Evolutionary conservation across 129 eudicot genomes (phyloP).

Genomic region (Mikania micrantha): DNA sequence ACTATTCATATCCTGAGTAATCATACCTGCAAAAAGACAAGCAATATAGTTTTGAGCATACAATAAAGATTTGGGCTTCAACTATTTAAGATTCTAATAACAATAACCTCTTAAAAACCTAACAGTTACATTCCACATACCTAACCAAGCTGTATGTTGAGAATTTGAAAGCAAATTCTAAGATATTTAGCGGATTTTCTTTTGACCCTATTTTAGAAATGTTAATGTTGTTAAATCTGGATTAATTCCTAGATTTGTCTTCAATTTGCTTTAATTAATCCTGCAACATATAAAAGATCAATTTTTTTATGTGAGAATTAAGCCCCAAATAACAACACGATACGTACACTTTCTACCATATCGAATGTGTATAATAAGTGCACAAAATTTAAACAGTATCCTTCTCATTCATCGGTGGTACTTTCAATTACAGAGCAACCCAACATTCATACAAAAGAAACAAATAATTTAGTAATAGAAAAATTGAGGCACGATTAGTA

Average conservation of each 20-base stretch:
- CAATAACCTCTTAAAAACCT: not conserved
- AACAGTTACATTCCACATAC: not conserved
- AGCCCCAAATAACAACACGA: not conserved
- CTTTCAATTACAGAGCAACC: not conserved
- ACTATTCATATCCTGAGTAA: conserved; percentile 78
- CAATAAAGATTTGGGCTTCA: not conserved
- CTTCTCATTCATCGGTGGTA: not conserved
- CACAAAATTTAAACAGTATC: not conserved
- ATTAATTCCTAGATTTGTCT: not conserved
- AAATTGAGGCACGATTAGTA: conserved; percentile 15
- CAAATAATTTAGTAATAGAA: not conserved
- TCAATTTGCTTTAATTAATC: not conserved
- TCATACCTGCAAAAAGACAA: conserved; percentile 60
- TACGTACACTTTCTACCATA: too few species aligned
- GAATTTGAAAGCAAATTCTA: not conserved
- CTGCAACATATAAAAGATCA: not conserved
- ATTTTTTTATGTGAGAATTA: not conserved
- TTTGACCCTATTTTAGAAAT: not conserved
- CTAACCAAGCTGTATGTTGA: not conserved
- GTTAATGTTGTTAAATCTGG: not conserved
- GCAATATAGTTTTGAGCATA: not conserved
- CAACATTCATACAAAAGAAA: not conserved
- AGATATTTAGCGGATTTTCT: not conserved
- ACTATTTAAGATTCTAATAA: not conserved
- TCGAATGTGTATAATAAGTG: too few species aligned